Percentiles rank a stretch among this genome's conserved stretches.
Conservation (phyloP, 2,329 filamentous ascomycete genomes). For the Nigrospora osmanthi region DNA sequence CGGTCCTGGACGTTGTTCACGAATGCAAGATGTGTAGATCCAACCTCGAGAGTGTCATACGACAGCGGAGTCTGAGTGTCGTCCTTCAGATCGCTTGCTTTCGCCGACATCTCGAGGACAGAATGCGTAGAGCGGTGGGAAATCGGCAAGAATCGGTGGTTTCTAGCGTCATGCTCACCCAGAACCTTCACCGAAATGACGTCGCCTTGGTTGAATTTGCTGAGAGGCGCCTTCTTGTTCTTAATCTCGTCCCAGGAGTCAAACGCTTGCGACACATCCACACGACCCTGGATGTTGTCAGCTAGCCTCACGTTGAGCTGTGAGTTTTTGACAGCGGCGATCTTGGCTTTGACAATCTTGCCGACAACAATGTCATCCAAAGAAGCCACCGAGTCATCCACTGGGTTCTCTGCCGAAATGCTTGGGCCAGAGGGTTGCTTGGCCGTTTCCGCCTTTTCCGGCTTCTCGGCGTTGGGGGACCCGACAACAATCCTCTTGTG, state of each 20-base stretch:
- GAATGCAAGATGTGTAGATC: constrained; percentile 69
- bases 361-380: constrained; percentile 71
- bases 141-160: constrained; percentile 86
- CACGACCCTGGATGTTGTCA: constrained; percentile 83
- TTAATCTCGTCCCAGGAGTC: constrained; percentile 81
- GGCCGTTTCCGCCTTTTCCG: constrained; percentile 30
- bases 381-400: constrained; percentile 56
- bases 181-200: constrained; percentile 69
- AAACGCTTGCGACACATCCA: constrained; percentile 87
- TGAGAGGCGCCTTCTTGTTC: constrained; percentile 74
- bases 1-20: constrained; percentile 82
- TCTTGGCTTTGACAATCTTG: constrained; percentile 64
- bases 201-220: constrained; percentile 63
- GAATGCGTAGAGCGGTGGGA: constrained; percentile 76
- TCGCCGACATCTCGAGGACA: constrained; percentile 82
- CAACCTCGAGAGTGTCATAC: constrained; percentile 64
- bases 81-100: constrained; percentile 55
- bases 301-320: constrained; percentile 87
- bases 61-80: constrained; percentile 45
- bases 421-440: constrained; percentile 20
- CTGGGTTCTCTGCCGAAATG: constrained; percentile 33
- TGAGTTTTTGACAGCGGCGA: constrained; percentile 81
- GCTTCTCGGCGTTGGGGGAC: constrained; percentile 35
- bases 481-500: constrained; percentile 59
- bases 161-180: constrained; percentile 82